phyloP scores from a whole-genome alignment of 495 filamentous ascomycete genomes.

The Hyphodiscus hymeniophilus region DNA sequence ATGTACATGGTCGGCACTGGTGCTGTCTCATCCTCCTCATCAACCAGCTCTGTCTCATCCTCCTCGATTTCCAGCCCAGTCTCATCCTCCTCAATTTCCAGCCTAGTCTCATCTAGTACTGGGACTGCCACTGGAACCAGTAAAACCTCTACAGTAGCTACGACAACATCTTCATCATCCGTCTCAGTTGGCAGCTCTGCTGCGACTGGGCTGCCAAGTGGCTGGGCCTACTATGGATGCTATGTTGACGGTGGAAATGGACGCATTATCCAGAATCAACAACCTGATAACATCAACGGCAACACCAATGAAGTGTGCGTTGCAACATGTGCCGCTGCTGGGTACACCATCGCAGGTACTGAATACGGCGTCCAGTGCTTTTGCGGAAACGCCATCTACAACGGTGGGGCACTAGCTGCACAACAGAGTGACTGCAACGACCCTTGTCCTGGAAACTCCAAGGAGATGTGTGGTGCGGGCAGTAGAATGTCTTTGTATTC shows the following conservation, averaged over 20 bases:
- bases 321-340: conserved; percentile 25
- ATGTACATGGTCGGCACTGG: conserved; percentile 18
- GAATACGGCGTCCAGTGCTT: conserved; percentile 38
- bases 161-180: background rate
- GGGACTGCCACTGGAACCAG: background rate
- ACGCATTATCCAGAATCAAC: conserved; percentile 1
- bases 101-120: background rate
- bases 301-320: conserved; percentile 35
- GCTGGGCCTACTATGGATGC: conserved; percentile 17
- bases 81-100: background rate
- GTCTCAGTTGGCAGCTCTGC: conserved; percentile 12
- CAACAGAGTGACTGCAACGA: conserved; percentile 45
- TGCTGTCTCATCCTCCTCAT: too few species aligned
- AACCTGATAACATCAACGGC: conserved; percentile 13
- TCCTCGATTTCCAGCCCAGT: too few species aligned
- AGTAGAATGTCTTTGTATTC: conserved; percentile 45
- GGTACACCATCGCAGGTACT: conserved; percentile 33
- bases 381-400: conserved; percentile 21
- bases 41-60: too few species aligned
- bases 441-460: conserved; percentile 34
- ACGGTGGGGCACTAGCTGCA: conserved; percentile 15
- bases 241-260: conserved; percentile 26
- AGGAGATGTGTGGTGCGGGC: conserved; percentile 37
- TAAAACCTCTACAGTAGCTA: background rate
- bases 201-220: conserved; percentile 6